Percentiles rank a stretch among this genome's conserved stretches.
Evolutionary conservation across 1,284 basidiomycete genomes (phyloP).

Genomic region (Moniliophthora roreri): DNA sequence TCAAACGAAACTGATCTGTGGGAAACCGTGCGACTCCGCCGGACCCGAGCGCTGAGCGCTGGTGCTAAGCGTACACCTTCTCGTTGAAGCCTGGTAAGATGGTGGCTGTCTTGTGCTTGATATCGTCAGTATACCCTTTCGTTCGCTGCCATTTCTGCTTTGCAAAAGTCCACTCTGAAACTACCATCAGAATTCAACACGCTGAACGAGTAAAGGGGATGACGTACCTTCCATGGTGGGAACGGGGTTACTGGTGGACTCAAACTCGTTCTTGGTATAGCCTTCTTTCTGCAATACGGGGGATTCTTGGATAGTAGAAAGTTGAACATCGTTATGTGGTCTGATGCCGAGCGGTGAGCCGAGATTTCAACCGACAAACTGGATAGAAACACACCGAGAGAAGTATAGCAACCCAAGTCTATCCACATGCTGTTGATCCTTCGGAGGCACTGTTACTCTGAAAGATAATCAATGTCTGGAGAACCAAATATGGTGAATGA

Average conservation of each 20-base stretch:
- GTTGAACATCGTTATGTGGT: conserved; percentile 45
- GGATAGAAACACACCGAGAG: conserved; percentile 32
- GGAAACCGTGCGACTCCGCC: no score
- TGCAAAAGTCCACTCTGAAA: conserved; percentile 42
- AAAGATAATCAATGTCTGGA: not conserved
- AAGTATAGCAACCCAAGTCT: conserved; percentile 55
- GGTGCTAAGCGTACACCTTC: conserved; percentile 2
- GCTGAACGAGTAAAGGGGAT: no score
- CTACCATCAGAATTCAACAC: no score
- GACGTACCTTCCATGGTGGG: conserved; percentile 44
- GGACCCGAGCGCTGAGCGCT: no score
- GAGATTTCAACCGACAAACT: not conserved
- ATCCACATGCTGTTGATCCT: conserved; percentile 53
- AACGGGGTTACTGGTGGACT: conserved; percentile 40
- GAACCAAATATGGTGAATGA: no score
- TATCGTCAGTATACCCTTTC: conserved; percentile 29
- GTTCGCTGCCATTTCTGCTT: conserved; percentile 50
- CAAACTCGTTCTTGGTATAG: conserved; percentile 49
- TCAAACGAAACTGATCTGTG: no score
- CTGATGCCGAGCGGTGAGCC: conserved; percentile 19
- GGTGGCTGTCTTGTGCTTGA: conserved; percentile 1
- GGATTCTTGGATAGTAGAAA: conserved; percentile 42
- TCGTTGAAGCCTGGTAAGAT: conserved; percentile 8
- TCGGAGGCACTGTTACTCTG: conserved; percentile 50
- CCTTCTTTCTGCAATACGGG: conserved; percentile 48